Base-by-base conservation (phyloP, 2,329 filamentous ascomycete species). In the Ophiosphaerella herpotricha region DNA sequence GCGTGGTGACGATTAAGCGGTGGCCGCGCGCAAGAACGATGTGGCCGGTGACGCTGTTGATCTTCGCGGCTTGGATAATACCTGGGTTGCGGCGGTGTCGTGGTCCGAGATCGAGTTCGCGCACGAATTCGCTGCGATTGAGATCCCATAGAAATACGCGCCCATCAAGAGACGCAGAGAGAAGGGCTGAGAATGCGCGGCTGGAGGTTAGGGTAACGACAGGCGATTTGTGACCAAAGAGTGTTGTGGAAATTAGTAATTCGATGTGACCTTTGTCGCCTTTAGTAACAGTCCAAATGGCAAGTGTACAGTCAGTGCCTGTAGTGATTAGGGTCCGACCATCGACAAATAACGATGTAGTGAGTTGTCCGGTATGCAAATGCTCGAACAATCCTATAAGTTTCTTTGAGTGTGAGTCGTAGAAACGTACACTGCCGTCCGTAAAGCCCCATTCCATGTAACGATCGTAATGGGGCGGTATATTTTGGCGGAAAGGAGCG, bases 361-460 rank as follows among this genome's bases (percentile, higher is more conserved):
- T 93, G 24, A 99, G 82, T 68, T 96, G 91, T 4, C 92, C 91
- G 49, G 93, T 87, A 69, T 99, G 94, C 2, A 97, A 80, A 67
- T 97, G 95, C 72, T 99, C 94, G 67, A 93, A 96, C 14, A 97
- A 81, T 0, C 93, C 93, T 32, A 95, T 85, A 18, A 89, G 80
- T 78, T 90, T 92, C 66, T 90, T 87, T 50, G 85, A 90, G 59
- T 96, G 91, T 40, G 88, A 86, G 47, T 88, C 85, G 75, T 90
- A 96, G 78, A 99, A 97, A 4, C 94, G 88, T 24, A 99, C 83
- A 60, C 90, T 95, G 61, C 90, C 90, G 72, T 99, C 94, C 0
- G 90, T 89, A 63, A 95, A 97, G 1, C 93, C 93, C 93, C 93
- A 97, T 75, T 97, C 91, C 60, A 97, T 82, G 65, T 91, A 96